Evolutionary conservation across 345 rosid species (phyloP).

Genomic region (Murraya paniculata): DNA sequence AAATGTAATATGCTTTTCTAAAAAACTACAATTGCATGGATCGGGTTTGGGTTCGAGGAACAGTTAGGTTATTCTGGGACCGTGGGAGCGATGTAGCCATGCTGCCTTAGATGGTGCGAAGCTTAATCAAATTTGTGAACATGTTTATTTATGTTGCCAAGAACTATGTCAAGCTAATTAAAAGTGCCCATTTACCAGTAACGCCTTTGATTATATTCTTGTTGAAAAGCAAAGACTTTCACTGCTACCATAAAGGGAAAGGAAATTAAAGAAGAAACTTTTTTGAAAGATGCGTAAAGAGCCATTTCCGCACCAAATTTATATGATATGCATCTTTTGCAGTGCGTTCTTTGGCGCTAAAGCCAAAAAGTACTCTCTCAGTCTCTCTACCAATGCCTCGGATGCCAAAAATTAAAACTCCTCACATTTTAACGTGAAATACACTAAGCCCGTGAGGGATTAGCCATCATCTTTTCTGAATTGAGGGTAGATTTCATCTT

Average conservation of each 20-base stretch:
- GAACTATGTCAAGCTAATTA: too few relatives aligned
- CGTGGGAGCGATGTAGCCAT: neutral
- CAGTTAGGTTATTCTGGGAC: neutral
- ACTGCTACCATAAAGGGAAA: neutral
- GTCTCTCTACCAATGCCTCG: neutral
- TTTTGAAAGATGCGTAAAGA: neutral
- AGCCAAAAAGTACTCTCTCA: too few relatives aligned
- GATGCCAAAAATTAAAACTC: neutral
- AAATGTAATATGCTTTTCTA: too few relatives aligned
- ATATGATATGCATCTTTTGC: neutral
- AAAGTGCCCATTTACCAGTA: neutral
- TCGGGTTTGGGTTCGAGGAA: neutral
- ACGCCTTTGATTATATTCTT: neutral
- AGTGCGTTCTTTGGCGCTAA: neutral
- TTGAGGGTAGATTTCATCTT: too few relatives aligned
- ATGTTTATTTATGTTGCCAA: too few relatives aligned
- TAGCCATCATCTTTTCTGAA: too few relatives aligned
- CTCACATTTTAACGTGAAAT: neutral
- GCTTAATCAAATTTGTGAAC: too few relatives aligned
- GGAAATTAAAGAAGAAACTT: neutral
- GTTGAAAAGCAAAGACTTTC: constrained; percentile 1
- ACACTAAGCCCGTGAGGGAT: too few relatives aligned
- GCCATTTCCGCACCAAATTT: neutral
- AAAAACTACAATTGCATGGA: neutral
- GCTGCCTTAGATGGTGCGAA: too few relatives aligned